These are phyloP conservation scores for Creolimax fragrantissima DNA, from an alignment of 78 protist genomes.

Conservation along the genomic window DNA sequence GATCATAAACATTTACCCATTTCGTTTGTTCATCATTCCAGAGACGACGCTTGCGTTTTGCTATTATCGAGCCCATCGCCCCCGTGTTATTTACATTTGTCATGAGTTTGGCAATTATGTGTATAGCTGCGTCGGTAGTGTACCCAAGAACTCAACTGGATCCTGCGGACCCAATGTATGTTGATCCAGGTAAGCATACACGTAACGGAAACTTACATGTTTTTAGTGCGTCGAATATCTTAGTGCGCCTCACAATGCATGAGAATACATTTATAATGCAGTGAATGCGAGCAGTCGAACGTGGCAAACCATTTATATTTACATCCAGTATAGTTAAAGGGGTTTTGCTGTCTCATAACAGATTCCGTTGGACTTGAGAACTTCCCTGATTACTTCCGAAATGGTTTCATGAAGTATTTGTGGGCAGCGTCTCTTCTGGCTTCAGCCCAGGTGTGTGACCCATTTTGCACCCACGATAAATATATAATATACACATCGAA, in stretches of 20 bases:
- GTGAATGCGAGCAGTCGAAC: too few species aligned
- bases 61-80: not conserved
- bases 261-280: too few species aligned
- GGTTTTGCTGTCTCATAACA: not conserved
- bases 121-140: not conserved
- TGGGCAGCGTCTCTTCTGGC: not conserved
- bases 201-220: too few species aligned
- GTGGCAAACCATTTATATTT: too few species aligned
- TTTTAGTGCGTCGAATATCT: too few species aligned
- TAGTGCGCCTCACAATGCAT: too few species aligned
- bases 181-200: not conserved
- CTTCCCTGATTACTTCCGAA: not conserved
- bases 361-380: not conserved
- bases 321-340: too few species aligned
- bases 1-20: too few species aligned
- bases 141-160: not conserved
- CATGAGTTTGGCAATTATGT: not conserved
- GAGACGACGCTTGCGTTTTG: not conserved
- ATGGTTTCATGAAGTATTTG: not conserved
- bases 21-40: too few species aligned
- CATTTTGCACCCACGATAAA: too few species aligned
- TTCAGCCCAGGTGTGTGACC: not conserved
- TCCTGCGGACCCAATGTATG: not conserved
- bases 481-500: too few species aligned
- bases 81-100: not conserved